These are phyloP conservation scores for Amaranthus tricolor DNA, from an alignment of 179 eudicot genomes.

Conservation along the genomic window DNA sequence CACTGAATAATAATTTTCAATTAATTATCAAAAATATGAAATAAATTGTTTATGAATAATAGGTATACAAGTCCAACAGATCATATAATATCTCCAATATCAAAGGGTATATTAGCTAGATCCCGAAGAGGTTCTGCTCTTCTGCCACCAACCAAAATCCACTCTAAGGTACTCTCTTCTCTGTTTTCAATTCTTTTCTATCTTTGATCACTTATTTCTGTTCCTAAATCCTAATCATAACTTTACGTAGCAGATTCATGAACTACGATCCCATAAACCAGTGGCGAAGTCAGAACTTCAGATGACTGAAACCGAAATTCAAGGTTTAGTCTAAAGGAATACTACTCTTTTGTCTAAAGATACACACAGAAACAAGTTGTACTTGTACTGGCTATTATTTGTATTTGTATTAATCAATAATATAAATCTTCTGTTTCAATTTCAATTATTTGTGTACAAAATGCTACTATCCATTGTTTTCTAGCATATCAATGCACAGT, in stretches of 20 bases:
- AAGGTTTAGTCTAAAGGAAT: neutral
- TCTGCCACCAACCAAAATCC: slow-evolving; percentile 53
- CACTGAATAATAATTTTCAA: neutral
- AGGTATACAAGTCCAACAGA: slow-evolving; percentile 87
- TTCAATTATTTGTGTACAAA: no score
- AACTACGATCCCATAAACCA: slow-evolving; percentile 26
- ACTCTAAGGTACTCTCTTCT: slow-evolving; percentile 44
- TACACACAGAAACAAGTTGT: neutral
- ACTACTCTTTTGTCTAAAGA: neutral
- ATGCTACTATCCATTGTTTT: no score
- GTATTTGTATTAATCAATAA: neutral
- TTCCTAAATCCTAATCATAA: no score
- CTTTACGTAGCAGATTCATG: slow-evolving; percentile 33
- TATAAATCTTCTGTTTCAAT: no score
- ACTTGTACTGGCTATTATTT: neutral
- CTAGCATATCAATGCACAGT: no score
- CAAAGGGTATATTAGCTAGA: slow-evolving; percentile 62
- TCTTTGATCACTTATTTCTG: no score
- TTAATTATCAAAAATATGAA: neutral
- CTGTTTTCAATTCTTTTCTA: neutral
- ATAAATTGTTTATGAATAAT: neutral
- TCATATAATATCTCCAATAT: slow-evolving; percentile 65
- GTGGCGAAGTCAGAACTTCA: slow-evolving; percentile 19
- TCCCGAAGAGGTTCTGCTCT: slow-evolving; percentile 37
- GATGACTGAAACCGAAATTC: no score